phyloP scores from a whole-genome alignment of 78 protist genomes.

The Speleostelium caveatum region DNA sequence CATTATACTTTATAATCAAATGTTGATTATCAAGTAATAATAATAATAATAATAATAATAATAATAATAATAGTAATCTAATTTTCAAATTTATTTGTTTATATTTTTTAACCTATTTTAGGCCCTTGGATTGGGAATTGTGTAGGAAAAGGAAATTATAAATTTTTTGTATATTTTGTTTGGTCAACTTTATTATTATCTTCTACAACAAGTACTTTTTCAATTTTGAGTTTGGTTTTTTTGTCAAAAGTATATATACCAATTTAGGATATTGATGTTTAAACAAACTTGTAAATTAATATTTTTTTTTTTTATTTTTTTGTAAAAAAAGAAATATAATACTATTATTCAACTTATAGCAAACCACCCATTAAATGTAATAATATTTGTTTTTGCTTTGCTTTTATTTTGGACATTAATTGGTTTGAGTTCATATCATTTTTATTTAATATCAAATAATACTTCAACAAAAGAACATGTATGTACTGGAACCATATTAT shows the following conservation, averaged over 20 bases:
- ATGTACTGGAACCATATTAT: not conserved
- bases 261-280: not conserved
- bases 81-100: too few relatives aligned
- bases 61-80: not conserved
- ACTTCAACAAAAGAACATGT: conserved; percentile 60
- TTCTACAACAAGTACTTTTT: not conserved
- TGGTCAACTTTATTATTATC: conserved; percentile 23
- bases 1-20: not conserved
- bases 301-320: not conserved
- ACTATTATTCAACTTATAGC: conserved; percentile 13
- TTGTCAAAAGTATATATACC: conserved; percentile 12
- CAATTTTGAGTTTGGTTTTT: not conserved
- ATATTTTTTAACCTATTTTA: too few relatives aligned
- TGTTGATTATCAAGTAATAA: not conserved
- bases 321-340: too few relatives aligned
- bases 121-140: conserved; percentile 76
- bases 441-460: conserved; percentile 18
- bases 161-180: conserved; percentile 51
- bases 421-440: conserved; percentile 45
- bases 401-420: conserved; percentile 62
- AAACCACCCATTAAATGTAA: conserved; percentile 11
- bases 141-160: conserved; percentile 59
- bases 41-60: not conserved
- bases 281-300: not conserved
- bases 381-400: conserved; percentile 34